Conservation (phyloP, 352 stramenopile genomes). For the Plasmopara viticola region DNA sequence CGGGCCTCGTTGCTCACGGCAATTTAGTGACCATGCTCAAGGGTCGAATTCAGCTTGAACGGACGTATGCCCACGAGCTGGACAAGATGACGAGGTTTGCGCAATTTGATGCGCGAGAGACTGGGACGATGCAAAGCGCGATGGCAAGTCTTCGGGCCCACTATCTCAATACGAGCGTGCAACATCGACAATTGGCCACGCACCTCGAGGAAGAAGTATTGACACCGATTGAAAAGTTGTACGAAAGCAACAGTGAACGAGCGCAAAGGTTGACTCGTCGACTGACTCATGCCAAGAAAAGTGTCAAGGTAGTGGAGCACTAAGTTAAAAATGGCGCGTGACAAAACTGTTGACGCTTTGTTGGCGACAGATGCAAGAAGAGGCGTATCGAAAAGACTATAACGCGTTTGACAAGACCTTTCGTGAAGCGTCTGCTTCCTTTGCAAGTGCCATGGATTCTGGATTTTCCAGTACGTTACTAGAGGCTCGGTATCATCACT, state of each 20-base stretch:
- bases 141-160: slow-evolving; percentile 56
- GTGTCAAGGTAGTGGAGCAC: slow-evolving; percentile 69
- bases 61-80: slow-evolving; percentile 63
- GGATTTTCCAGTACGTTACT: slow-evolving; percentile 68
- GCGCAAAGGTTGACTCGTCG: slow-evolving; percentile 47
- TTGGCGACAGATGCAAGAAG: slow-evolving; percentile 38
- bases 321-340: neutral
- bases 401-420: slow-evolving; percentile 67
- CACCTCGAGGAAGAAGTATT: slow-evolving; percentile 78
- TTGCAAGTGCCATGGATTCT: slow-evolving; percentile 63
- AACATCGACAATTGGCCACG: slow-evolving; percentile 61
- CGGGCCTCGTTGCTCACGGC: slow-evolving; percentile 44
- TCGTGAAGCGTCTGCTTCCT: slow-evolving; percentile 48
- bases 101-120: slow-evolving; percentile 48
- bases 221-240: slow-evolving; percentile 57
- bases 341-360: neutral
- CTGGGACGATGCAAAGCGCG: slow-evolving; percentile 48
- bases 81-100: slow-evolving; percentile 53
- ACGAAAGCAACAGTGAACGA: slow-evolving; percentile 45
- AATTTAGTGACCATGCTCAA: slow-evolving; percentile 64
- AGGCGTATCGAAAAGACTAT: slow-evolving; percentile 71
- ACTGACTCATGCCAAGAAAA: slow-evolving; percentile 66
- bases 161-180: slow-evolving; percentile 79
- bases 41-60: slow-evolving; percentile 63
- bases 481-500: slow-evolving; percentile 55